Percentiles rank a stretch among this genome's conserved stretches.
Conservation (phyloP, 2,329 filamentous ascomycete species). For the Nothopassalora personata region DNA sequence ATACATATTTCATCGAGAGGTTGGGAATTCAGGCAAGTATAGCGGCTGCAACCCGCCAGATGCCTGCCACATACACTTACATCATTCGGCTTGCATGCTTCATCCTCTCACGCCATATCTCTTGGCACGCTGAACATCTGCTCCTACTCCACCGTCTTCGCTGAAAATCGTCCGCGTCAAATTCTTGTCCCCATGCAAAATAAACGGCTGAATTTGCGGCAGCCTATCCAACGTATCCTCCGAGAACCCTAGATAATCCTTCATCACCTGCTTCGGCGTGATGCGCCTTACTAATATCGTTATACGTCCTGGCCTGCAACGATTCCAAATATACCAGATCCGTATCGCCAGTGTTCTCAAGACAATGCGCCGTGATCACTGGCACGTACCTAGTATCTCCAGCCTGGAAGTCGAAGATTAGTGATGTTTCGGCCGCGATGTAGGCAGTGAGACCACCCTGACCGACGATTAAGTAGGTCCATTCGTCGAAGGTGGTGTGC, state of each 20-base stretch:
- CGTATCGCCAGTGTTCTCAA: conserved; percentile 56
- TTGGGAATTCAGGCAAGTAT: too few relatives aligned
- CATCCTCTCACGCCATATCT: too few relatives aligned
- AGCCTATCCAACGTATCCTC: conserved; percentile 31
- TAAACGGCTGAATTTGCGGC: conserved; percentile 37
- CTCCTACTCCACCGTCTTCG: conserved; percentile 4
- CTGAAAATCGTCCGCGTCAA: conserved; percentile 37
- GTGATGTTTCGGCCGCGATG: conserved; percentile 45
- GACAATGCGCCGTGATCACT: conserved; percentile 51
- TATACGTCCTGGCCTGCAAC: conserved; percentile 48
- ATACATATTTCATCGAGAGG: too few relatives aligned
- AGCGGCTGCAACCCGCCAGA: too few relatives aligned
- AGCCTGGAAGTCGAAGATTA: conserved; percentile 56
- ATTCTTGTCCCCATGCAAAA: conserved; percentile 36
- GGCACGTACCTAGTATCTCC: conserved; percentile 58
- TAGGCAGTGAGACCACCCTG: conserved; percentile 54
- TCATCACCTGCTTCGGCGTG: conserved; percentile 38
- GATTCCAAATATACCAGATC: conserved; percentile 58
- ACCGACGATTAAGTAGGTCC: conserved; percentile 56
- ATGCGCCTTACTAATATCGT: conserved; percentile 54
- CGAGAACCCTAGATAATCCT: conserved; percentile 30
- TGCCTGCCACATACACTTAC: too few relatives aligned
- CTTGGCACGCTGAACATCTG: too few relatives aligned
- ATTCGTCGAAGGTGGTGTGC: conserved; percentile 57
- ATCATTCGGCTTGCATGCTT: too few relatives aligned